Base-by-base conservation (phyloP, 2,329 filamentous ascomycete genomes). In the Sporothrix phasma region DNA sequence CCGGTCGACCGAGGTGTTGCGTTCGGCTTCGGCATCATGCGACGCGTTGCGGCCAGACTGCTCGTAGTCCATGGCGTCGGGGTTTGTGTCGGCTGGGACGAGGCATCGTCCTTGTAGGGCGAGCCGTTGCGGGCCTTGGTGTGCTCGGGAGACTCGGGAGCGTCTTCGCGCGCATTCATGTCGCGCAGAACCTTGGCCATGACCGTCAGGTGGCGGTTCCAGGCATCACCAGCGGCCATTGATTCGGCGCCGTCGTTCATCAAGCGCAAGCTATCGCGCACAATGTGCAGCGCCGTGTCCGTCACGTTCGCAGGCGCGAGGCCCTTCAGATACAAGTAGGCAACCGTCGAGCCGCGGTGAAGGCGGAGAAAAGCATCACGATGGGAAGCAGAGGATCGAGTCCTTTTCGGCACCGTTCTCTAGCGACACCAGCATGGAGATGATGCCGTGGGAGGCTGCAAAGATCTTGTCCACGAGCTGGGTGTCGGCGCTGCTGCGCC, bases 281-380 rank as follows among this genome's bases (percentile, higher is more conserved):
- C 83, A 54, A 86, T 82, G 60, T 78, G 77, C 19, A 78, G 78
- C 1, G 83, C 82, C 2, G 82, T 83, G 73, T 85, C 82, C 45
- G 80, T 79, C 26, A 81, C 80, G 66, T 81, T 82, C 15, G 76
- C 74, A 0, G 83, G 83, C 0, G 83, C 83, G 7, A 86, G 72
- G 10, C 82, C 82, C 74, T 85, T 85, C 53, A 86, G 77, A n/a
- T 82, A 84, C 34, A 86, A 77, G 72, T 84, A 86, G 13, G 83
- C 83, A 1, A 85, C 80, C 0, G 83, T 85, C 2, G 83, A 83
- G 66, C 82, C 82, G 83, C 81, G 0, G 82, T 85, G 67, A 86
- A 86, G 60, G 82, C 80, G 0, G 83, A 82, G 71, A 86, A 86
- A 13, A 85, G 76, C 83, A 86, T 85, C 66, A 84, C 84, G 63